Base-by-base conservation (phyloP, 176 grass and related monocot genomes). In the Oryza australiensis region DNA sequence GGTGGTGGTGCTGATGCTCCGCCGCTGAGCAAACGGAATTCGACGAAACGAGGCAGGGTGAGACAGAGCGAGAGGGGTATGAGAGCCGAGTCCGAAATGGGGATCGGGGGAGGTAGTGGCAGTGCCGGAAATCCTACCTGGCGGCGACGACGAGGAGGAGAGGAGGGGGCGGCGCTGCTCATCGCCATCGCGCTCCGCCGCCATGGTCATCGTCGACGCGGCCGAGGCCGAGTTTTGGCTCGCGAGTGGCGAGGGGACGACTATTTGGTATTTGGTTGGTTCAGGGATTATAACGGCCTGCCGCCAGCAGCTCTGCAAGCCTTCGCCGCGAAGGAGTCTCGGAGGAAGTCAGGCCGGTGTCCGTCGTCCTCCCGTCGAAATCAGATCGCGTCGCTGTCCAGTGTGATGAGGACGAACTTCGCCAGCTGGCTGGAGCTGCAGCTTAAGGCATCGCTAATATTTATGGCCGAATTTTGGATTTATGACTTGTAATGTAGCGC, bases 161-260 rank as follows among this genome's bases (percentile, higher is more conserved):
- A 85, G 82, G 24, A 85, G 87, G 27, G 77, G 77, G 13, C 82
- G 71, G 41, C 65, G 76, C 71, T 85, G 72, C 71, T 89, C 82
- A 30, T 85, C 71, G 64, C 51, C 48, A 6, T 76, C 82, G 48
- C 37, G 75, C 49, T 69, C 69, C 62, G 70, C 29, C 63, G 40
- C 82, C 64, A 26, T 60, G 53, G 64, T 26, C 70, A 88, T 80
- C 69, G 27, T 75, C 69, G 27, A 33, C 9, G 42, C 9, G 62
- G 12, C 27, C 13, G 68, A 51, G 33, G 14, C 37, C 60, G 26
- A 15, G 16, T 20, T 53, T 49, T 49, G 46, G 46, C 43, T 46
- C 13, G 43, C 42, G 42, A 14, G 35, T 37, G 12, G 42, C 43
- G 43, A 46, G 43, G 43, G 43, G 41, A 43, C 2, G 38, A 2